phyloP scores from a whole-genome alignment of 2,329 filamentous ascomycete species.

The Phialophora expanda region DNA sequence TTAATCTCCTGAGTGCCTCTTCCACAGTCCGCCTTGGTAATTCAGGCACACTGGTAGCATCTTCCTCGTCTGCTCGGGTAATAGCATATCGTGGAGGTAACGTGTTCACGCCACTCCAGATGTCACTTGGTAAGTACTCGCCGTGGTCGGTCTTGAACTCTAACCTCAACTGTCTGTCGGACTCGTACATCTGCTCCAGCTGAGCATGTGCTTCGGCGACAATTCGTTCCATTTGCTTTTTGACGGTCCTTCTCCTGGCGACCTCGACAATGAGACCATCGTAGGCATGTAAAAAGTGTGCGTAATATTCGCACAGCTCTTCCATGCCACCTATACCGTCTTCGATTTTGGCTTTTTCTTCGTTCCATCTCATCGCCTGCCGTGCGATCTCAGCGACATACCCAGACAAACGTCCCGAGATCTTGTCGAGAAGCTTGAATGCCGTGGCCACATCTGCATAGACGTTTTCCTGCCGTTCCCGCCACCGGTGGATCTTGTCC shows the following conservation, averaged over 20 bases:
- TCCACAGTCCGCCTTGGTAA: constrained; percentile 52
- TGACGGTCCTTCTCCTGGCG: constrained; percentile 72
- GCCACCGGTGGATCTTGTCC: constrained; percentile 66
- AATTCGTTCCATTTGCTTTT: constrained; percentile 74
- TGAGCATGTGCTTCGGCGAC: constrained; percentile 78
- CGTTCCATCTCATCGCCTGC: constrained; percentile 67
- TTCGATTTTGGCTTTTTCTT: constrained; percentile 72
- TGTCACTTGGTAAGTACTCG: constrained; percentile 82
- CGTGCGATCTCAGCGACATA: constrained; percentile 56
- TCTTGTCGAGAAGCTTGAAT: constrained; percentile 69
- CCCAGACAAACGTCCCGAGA: constrained; percentile 67
- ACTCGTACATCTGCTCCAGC: constrained; percentile 74
- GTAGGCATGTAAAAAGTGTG: constrained; percentile 83
- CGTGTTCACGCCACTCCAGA: constrained; percentile 75
- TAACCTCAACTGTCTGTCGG: constrained; percentile 75
- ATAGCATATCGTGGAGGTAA: constrained; percentile 47
- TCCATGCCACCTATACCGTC: constrained; percentile 76
- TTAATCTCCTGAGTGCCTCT: constrained; percentile 49
- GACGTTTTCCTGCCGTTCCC: constrained; percentile 60
- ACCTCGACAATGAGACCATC: constrained; percentile 83
- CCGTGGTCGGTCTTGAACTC: constrained; percentile 81
- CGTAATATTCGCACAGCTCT: constrained; percentile 79
- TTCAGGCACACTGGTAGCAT: constrained; percentile 46
- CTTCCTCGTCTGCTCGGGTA: constrained; percentile 55
- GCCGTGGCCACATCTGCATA: constrained; percentile 65